Conservation (phyloP, 1,139 yeast species). For the Chernovozyma sophiae-reginae region DNA sequence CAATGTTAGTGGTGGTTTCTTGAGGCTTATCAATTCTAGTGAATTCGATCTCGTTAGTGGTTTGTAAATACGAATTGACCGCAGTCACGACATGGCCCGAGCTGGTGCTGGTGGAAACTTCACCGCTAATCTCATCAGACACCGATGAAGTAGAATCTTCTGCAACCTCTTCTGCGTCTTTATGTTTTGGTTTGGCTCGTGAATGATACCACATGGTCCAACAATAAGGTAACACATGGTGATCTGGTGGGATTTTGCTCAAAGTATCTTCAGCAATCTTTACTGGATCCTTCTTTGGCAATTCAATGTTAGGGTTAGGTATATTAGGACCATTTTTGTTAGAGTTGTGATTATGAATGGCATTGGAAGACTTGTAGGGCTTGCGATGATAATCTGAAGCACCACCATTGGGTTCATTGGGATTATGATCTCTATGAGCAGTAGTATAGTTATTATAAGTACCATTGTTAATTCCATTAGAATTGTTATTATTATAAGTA, state of each 20-base stretch:
- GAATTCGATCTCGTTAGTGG: conserved; percentile 38
- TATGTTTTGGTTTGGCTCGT: conserved; percentile 23
- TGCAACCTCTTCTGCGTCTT: conserved; percentile 13
- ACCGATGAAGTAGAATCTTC: not conserved
- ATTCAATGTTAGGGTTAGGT: conserved; percentile 15
- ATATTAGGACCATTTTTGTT: not conserved
- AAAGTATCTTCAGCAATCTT: conserved; percentile 33
- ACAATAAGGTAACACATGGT: conserved; percentile 44
- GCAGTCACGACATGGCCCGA: conserved; percentile 15
- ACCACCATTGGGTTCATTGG: not conserved
- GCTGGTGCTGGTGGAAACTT: not conserved
- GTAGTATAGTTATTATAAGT: too few relatives aligned
- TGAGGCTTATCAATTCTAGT: conserved; percentile 15
- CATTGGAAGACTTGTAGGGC: not conserved
- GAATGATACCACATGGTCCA: conserved; percentile 51
- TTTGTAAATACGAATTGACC: conserved; percentile 40
- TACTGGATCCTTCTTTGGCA: conserved; percentile 36
- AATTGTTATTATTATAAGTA: not conserved
- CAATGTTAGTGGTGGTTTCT: conserved; percentile 32
- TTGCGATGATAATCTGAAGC: not conserved
- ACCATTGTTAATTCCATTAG: not conserved
- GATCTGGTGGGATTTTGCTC: conserved; percentile 23
- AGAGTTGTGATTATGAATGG: conserved; percentile 6
- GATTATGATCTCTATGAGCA: not conserved
- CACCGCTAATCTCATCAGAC: not conserved